Conservation (phyloP, 2,329 filamentous ascomycete species). For the Bimuria novae-zelandiae region DNA sequence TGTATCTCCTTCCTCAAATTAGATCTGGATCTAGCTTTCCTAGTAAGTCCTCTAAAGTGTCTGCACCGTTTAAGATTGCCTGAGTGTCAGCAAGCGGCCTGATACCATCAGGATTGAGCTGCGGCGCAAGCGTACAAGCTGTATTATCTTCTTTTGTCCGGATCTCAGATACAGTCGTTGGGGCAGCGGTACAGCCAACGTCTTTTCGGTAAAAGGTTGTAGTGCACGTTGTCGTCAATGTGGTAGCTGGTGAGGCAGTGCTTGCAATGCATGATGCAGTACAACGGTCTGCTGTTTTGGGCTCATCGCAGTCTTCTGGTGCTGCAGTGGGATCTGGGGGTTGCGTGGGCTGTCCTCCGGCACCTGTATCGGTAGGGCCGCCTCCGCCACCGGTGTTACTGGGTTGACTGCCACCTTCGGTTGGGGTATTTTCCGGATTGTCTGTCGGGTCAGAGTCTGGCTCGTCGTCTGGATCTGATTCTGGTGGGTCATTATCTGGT, state of each 20-base stretch:
- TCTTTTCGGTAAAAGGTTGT: slow-evolving; percentile 6
- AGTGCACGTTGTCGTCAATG: slow-evolving; percentile 9
- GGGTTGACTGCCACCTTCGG: not conserved
- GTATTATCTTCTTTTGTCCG: slow-evolving; percentile 3
- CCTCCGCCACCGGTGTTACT: not conserved
- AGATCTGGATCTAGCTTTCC: not conserved
- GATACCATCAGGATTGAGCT: not conserved
- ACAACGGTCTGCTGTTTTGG: slow-evolving; percentile 10
- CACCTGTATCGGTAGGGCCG: not conserved
- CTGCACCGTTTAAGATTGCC: not conserved
- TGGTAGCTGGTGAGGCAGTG: not conserved
- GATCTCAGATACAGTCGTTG: slow-evolving; percentile 4
- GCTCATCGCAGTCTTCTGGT: slow-evolving; percentile 2
- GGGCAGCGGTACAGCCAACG: slow-evolving; percentile 2
- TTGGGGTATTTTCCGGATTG: not conserved
- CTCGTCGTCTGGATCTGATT: no score
- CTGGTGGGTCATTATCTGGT: no score
- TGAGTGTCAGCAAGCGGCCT: not conserved
- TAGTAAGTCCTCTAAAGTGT: not conserved
- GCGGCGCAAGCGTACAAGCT: not conserved
- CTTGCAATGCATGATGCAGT: slow-evolving; percentile 10
- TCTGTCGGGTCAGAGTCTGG: not conserved
- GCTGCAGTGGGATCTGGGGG: not conserved
- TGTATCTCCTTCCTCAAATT: not conserved
- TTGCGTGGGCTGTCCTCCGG: not conserved